Conservation (phyloP, 106 monocot species). For the Vanilla planifolia region DNA sequence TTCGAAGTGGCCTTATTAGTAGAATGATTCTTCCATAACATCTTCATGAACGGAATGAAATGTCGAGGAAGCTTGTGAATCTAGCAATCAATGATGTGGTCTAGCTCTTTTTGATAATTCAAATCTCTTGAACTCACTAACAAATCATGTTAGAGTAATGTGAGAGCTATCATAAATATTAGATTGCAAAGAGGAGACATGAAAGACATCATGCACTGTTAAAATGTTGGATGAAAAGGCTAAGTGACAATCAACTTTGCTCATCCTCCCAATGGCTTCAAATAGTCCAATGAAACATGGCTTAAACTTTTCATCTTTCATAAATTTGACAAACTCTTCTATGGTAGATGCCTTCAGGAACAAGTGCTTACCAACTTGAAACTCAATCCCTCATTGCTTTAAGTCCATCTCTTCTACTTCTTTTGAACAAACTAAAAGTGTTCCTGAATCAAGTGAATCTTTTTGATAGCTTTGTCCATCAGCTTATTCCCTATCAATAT, state of each 20-base stretch:
- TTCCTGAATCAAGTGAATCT: background rate
- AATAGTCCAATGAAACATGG: background rate
- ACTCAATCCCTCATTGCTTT: background rate
- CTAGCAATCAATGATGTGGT: no score
- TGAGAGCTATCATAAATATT: background rate
- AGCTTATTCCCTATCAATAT: background rate
- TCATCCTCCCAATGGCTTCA: background rate
- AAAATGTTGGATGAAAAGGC: background rate
- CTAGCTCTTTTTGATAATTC: no score
- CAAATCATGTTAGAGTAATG: background rate
- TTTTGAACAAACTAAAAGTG: background rate
- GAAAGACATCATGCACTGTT: background rate
- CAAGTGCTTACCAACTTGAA: background rate
- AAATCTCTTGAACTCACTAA: no score
- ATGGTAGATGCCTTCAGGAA: background rate
- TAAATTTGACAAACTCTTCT: background rate
- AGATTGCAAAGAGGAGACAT: background rate
- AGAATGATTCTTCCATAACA: no score
- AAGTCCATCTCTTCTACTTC: background rate
- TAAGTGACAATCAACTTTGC: background rate
- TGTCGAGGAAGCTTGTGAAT: no score
- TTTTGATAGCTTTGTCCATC: background rate
- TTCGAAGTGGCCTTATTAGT: no score
- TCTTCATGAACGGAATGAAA: no score
- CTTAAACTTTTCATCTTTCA: background rate